Percentiles rank a stretch among this genome's conserved stretches.
These are phyloP conservation scores for Leishmania amazonensis DNA, from an alignment of 208 protist species.

Conservation along the genomic window DNA sequence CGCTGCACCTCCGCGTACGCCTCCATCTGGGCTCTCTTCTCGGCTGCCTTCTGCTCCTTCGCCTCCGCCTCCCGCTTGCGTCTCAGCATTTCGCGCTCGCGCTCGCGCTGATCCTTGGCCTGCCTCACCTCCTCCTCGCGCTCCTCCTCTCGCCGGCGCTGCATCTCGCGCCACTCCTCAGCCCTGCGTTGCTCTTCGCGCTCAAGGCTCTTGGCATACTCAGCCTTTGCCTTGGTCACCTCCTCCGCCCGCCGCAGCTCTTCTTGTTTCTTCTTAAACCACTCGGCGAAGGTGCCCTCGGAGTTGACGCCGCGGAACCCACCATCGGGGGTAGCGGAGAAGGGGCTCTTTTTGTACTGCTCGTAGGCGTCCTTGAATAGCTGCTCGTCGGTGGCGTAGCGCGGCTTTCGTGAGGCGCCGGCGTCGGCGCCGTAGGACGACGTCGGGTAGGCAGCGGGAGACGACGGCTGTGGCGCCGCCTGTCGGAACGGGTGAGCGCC, in stretches of 20 bases:
- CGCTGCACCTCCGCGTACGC: slow-evolving; percentile 66
- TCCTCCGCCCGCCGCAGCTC: slow-evolving; percentile 77
- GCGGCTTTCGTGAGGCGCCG: slow-evolving; percentile 30
- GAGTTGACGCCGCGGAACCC: slow-evolving; percentile 46
- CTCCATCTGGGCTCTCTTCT: slow-evolving; percentile 51
- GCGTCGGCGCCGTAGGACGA: slow-evolving; percentile 5
- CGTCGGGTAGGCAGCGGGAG: slow-evolving; percentile 6
- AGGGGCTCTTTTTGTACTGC: slow-evolving; percentile 75
- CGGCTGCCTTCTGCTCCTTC: slow-evolving; percentile 39
- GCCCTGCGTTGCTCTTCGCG: slow-evolving; percentile 69
- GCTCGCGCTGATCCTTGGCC: slow-evolving; percentile 44
- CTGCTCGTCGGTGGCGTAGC: slow-evolving; percentile 67
- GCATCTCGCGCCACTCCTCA: slow-evolving; percentile 77
- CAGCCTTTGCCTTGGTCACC: slow-evolving; percentile 66
- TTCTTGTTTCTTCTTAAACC: slow-evolving; percentile 86
- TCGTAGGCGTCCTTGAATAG: slow-evolving; percentile 82
- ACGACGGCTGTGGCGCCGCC: slow-evolving; percentile 7
- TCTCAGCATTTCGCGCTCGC: slow-evolving; percentile 56
- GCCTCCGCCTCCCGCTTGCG: slow-evolving; percentile 48
- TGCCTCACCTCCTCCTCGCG: slow-evolving; percentile 55
- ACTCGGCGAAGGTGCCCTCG: slow-evolving; percentile 75
- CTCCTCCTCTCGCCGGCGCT: slow-evolving; percentile 64
- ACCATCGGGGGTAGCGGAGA: slow-evolving; percentile 16
- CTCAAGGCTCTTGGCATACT: slow-evolving; percentile 74
- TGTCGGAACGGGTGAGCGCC: slow-evolving; percentile 10